phyloP scores from a whole-genome alignment of 306 rosid genomes.

The Lupinus albus region DNA sequence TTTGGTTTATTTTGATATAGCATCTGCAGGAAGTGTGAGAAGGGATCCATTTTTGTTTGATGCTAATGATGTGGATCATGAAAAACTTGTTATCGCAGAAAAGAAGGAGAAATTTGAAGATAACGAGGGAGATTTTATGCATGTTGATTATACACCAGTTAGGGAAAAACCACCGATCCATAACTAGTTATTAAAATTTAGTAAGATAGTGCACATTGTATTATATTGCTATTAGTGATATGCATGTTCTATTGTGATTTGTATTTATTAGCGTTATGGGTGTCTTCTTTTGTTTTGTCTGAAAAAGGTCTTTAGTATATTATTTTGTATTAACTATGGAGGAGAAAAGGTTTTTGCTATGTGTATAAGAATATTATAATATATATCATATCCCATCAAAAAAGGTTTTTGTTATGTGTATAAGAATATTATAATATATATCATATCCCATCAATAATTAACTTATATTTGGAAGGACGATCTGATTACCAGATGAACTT shows the following conservation, averaged over 20 bases:
- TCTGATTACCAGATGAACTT: too few relatives aligned
- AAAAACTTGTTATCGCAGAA: slow-evolving; percentile 3
- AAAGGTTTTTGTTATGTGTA: too few relatives aligned
- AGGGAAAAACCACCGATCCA: slow-evolving; percentile 32
- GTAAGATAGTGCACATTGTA: not conserved
- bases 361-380: too few relatives aligned
- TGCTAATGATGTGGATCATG: slow-evolving; percentile 1
- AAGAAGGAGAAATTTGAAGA: slow-evolving; percentile 22
- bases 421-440: too few relatives aligned
- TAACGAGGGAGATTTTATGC: not conserved
- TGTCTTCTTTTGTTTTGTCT: too few relatives aligned
- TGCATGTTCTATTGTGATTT: not conserved
- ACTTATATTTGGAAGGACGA: too few relatives aligned
- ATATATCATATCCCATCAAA: too few relatives aligned
- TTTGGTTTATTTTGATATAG: not conserved
- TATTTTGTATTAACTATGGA: too few relatives aligned
- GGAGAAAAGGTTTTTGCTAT: too few relatives aligned
- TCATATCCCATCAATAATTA: too few relatives aligned
- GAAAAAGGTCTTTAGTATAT: too few relatives aligned
- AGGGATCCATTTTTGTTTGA: slow-evolving; percentile 5
- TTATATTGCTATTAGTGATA: not conserved
- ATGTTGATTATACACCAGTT: slow-evolving; percentile 32
- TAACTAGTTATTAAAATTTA: slow-evolving; percentile 26
- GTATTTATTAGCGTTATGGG: too few relatives aligned
- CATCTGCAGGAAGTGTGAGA: slow-evolving; percentile 20